These are phyloP conservation scores for Binderoboletus segoi DNA, from an alignment of 1,284 basidiomycete species.

Conservation along the genomic window DNA sequence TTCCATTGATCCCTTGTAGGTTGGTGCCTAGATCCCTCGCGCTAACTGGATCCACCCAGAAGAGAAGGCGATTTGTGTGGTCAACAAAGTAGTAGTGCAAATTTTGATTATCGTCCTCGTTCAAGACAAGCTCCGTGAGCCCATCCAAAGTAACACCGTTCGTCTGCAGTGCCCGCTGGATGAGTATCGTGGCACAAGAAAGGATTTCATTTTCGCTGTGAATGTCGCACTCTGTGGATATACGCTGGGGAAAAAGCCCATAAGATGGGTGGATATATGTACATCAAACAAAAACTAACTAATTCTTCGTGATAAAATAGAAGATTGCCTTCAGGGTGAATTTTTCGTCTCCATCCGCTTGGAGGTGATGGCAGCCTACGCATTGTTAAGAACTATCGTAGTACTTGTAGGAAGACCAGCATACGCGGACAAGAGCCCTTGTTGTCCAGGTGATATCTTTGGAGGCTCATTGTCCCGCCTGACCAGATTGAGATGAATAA, in stretches of 20 bases:
- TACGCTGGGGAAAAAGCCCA: slow-evolving; percentile 11
- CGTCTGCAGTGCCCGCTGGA: not conserved
- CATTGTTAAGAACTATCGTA: not conserved
- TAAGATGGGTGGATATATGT: not conserved
- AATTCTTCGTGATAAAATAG: slow-evolving; percentile 18
- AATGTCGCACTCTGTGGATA: slow-evolving; percentile 23
- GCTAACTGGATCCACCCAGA: slow-evolving; percentile 16
- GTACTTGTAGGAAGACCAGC: not conserved
- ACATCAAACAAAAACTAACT: slow-evolving; percentile 5
- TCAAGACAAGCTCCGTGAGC: slow-evolving; percentile 20
- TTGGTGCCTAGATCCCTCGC: not conserved
- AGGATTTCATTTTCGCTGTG: not conserved
- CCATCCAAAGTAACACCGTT: slow-evolving; percentile 14
- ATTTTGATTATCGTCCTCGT: slow-evolving; percentile 4
- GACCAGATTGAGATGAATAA: not conserved
- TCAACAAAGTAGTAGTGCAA: slow-evolving; percentile 26
- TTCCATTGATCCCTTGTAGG: slow-evolving; percentile 10
- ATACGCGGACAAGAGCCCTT: slow-evolving; percentile 13
- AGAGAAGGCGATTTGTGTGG: slow-evolving; percentile 19
- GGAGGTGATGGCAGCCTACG: slow-evolving; percentile 7
- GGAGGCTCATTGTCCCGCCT: not conserved
- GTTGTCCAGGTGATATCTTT: slow-evolving; percentile 15
- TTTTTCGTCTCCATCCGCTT: slow-evolving; percentile 8
- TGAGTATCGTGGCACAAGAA: slow-evolving; percentile 4
- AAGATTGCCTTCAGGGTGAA: slow-evolving; percentile 24